Base-by-base conservation (phyloP, 2,329 filamentous ascomycete species). In the Aureobasidium subglaciale region DNA sequence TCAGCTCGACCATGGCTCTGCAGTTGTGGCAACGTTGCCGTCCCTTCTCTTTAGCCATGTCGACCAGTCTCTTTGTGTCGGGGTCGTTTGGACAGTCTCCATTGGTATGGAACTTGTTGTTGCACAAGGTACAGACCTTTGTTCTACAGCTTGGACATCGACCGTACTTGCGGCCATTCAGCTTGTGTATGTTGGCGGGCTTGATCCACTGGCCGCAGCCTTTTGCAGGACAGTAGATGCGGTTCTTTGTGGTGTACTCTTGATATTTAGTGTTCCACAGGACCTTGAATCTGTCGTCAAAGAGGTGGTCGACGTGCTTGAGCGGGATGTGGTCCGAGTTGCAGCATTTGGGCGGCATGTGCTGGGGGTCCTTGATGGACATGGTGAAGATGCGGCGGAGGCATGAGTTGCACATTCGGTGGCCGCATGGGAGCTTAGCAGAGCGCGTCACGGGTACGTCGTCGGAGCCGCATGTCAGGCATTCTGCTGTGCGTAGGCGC, bases 321-420 rank as follows among this genome's bases (percentile, higher is more conserved):
- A 90, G 73, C 0, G 86, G 83, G 57, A 95, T 95, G 62, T 82
- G 80, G 11, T 89, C 82, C 18, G 79, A 65, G 3, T 81, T 86
- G 70, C 90, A 96, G 70, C 90, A 96, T 66, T 78, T 81, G 0
- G 90, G 90, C 16, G 90, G 89, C 88, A 95, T 95, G 62, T 89
- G 84, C 58, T 84, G 80, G 1, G 87, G 84, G 66, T 95, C 88
- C 38, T 78, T 84, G 59, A 91, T 76, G 10, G 89, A 93, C 59
- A 89, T 77, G 54, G 78, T 82, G 71, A 95, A 95, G 56, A 83
- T 79, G 48, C 83, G 81, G 68, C 83, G 86, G 37, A 96, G 75
- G 68, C 90, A 95, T 7, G 78, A 68, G 60, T 87, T 78, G 70
- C 90, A 95, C 86, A 92, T 90, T 59, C 83, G 81, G 69, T 95